These are phyloP conservation scores for Gymnopilus dilepis DNA, from an alignment of 768 basidiomycete genomes.

Conservation along the genomic window DNA sequence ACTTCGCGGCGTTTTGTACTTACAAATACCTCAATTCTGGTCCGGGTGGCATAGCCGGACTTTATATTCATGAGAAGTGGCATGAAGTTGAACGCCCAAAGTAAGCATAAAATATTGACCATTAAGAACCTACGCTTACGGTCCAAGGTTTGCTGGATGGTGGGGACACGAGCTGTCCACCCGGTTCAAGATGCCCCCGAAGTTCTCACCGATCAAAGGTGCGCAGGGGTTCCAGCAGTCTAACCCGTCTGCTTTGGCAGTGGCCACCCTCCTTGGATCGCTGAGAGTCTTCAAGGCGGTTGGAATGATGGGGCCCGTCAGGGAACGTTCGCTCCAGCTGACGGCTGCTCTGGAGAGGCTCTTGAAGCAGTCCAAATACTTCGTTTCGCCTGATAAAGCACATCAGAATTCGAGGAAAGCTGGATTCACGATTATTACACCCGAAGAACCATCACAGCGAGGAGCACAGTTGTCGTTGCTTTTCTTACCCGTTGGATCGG, in stretches of 20 bases:
- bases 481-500: constrained; percentile 66
- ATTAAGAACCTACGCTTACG: not conserved
- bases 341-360: constrained; percentile 74
- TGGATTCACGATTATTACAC: constrained; percentile 94
- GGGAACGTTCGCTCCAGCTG: constrained; percentile 71
- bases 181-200: constrained; percentile 88
- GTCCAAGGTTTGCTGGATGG: constrained; percentile 87
- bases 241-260: constrained; percentile 84
- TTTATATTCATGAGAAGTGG: constrained; percentile 89
- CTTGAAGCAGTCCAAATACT: constrained; percentile 67
- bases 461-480: constrained; percentile 90
- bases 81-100: constrained; percentile 63
- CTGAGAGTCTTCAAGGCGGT: constrained; percentile 80
- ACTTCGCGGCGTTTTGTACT: constrained; percentile 99
- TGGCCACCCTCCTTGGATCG: constrained; percentile 83
- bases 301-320: constrained; percentile 73
- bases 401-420: constrained; percentile 33
- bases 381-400: constrained; percentile 49
- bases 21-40: constrained; percentile 99
- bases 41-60: constrained; percentile 95
- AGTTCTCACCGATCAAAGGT: constrained; percentile 83
- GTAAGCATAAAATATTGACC: constrained; percentile 44
- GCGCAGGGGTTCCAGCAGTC: constrained; percentile 97
- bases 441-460: constrained; percentile 63
- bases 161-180: constrained; percentile 93